These are phyloP conservation scores for Uncinocarpus reesii DNA, from an alignment of 2,329 filamentous ascomycete genomes.

Conservation along the genomic window DNA sequence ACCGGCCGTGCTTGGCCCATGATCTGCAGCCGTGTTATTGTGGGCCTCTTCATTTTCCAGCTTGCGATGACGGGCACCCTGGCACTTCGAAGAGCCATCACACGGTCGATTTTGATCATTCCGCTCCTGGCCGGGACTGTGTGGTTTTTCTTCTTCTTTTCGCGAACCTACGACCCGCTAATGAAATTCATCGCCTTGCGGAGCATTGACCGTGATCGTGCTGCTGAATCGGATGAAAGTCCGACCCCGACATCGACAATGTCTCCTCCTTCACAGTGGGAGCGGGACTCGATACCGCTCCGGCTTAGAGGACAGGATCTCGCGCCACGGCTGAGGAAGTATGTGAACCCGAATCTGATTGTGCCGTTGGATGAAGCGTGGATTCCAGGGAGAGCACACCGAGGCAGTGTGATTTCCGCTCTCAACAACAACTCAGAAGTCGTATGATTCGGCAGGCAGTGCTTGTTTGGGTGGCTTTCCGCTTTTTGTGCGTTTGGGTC, in stretches of 20 bases:
- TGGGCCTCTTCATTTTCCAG: constrained; percentile 82
- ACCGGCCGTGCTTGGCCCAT: constrained; percentile 93
- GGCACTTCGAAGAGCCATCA: constrained; percentile 61
- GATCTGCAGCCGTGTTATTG: constrained; percentile 82
- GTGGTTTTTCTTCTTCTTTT: constrained; percentile 82
- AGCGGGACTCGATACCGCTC: constrained; percentile 36
- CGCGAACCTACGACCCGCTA: constrained; percentile 70
- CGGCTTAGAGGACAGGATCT: constrained; percentile 33
- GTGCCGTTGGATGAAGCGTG: constrained; percentile 37
- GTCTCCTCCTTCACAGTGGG: constrained; percentile 35
- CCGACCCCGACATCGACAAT: constrained; percentile 31
- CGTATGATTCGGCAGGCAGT: not conserved
- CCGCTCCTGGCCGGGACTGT: constrained; percentile 71
- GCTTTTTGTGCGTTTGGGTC: not conserved
- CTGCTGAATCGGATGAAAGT: constrained; percentile 18
- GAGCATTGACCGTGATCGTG: constrained; percentile 59
- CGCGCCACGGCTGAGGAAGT: constrained; percentile 34
- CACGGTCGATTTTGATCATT: constrained; percentile 59
- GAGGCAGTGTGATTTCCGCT: not conserved
- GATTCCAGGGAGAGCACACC: constrained; percentile 28
- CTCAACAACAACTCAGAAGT: not conserved
- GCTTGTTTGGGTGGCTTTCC: not conserved
- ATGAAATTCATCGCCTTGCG: constrained; percentile 86
- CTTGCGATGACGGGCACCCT: constrained; percentile 82
- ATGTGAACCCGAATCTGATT: constrained; percentile 39